Evolutionary conservation across 2,329 filamentous ascomycete genomes (phyloP).

Genomic region (Penicillium sp.): DNA sequence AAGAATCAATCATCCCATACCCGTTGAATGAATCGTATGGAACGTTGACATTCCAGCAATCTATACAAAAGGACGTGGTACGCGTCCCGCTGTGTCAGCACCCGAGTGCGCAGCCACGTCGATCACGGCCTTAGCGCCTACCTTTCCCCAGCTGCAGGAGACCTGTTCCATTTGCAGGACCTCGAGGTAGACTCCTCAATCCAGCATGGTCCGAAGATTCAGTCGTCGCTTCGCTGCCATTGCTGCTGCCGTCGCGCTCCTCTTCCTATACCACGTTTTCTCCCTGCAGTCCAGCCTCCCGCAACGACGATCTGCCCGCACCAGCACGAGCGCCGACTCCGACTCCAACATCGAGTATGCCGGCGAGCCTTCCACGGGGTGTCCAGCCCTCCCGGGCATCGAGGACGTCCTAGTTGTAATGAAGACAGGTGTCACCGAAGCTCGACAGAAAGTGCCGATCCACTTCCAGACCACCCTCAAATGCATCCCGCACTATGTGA

Average conservation of each 20-base stretch:
- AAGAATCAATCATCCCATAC: background rate
- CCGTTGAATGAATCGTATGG: background rate
- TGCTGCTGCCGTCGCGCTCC: slow-evolving; percentile 57
- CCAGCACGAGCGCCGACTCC: slow-evolving; percentile 8
- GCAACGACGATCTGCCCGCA: slow-evolving; percentile 5
- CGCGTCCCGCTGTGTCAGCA: slow-evolving; percentile 23
- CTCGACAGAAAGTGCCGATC: slow-evolving; percentile 53
- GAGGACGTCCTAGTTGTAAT: slow-evolving; percentile 57
- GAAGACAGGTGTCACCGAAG: slow-evolving; percentile 59
- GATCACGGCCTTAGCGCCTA: slow-evolving; percentile 11
- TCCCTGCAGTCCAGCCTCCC: slow-evolving; percentile 59
- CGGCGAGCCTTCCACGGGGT: slow-evolving; percentile 16
- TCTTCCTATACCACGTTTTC: slow-evolving; percentile 59
- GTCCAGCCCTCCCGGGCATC: slow-evolving; percentile 41
- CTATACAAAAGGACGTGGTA: background rate
- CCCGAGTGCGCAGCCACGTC: slow-evolving; percentile 7
- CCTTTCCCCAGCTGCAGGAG: slow-evolving; percentile 7
- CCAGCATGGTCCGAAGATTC: slow-evolving; percentile 39
- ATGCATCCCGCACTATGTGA: slow-evolving; percentile 55
- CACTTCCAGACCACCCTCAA: slow-evolving; percentile 56
- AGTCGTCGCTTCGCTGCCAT: slow-evolving; percentile 43
- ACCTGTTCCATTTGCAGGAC: slow-evolving; percentile 4
- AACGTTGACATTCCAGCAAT: background rate
- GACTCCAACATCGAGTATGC: slow-evolving; percentile 6
- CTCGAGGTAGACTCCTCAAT: slow-evolving; percentile 8